Base-by-base conservation (phyloP, 768 basidiomycete genomes). In the Saitozyma podzolica region DNA sequence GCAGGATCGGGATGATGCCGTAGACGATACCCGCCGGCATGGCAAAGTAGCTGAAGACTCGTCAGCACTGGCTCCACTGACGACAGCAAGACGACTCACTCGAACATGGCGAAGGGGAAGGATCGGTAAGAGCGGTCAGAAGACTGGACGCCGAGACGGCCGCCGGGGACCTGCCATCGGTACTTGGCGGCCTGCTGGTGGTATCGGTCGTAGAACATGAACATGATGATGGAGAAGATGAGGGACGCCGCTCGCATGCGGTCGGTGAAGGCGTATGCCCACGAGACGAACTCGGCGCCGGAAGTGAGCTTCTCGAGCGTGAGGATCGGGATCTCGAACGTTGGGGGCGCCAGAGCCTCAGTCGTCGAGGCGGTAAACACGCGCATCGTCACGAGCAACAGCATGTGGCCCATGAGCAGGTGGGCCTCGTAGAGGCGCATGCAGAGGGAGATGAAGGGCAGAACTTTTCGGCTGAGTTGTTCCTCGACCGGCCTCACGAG, bases 381-480 rank as follows among this genome's bases (percentile, higher is more conserved):
- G 50, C 63, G 55, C 40, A 63, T 52, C 40, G 58, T 49, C 17
- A 62, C 54, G 53, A 69, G 57, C 41, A 68, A 29, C 40, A 61
- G 17, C 62, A 72, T 68, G 66, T 70, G 67, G 11, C 67, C 72
- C 59, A 73, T 68, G 61, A 74, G 71, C 48, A 76, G 43, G 56
- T 73, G 72, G 1, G 74, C 74, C 55, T 76, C 74, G 62, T 74
- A 76, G 40, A 76, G 50, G 14, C 74, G 62, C 43, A 59, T 61
- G 17, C 66, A 43, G 40, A 72, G 59, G 11, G 64, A 54, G 9
- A 72, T 20, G 51, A 72, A 64, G 7, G 67, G 62, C 29, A 61
- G 19, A 16, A 53, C 53, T 39, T 50, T 37, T 20, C 40, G 57
- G 14, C 17, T 13, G 17, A 63, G 20, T 3, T 48, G 40, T 40